A percentile compares a stretch with the other conserved stretches of the same genome.
Conservation (phyloP, 352 stramenopile genomes). For the Globisporangium acanthophoron region DNA sequence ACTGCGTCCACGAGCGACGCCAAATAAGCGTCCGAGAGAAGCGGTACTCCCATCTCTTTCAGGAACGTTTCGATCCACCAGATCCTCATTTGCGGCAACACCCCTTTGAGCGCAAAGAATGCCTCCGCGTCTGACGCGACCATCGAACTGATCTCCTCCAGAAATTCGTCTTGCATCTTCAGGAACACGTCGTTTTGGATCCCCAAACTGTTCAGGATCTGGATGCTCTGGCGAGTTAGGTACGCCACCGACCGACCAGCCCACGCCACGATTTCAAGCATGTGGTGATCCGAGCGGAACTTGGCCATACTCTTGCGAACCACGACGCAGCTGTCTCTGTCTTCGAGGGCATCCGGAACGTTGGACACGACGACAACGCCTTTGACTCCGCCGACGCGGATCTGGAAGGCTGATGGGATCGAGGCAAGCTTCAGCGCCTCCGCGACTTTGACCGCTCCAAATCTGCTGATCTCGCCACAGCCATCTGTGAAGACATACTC, state of each 20-base stretch:
- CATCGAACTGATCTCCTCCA: conserved; percentile 44
- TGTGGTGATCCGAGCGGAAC: conserved; percentile 51
- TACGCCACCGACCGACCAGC: conserved; percentile 52
- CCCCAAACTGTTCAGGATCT: conserved; percentile 57
- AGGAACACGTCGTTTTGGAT: conserved; percentile 60
- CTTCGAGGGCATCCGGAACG: conserved; percentile 9
- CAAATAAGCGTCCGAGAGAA: conserved; percentile 42
- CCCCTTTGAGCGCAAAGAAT: conserved; percentile 44
- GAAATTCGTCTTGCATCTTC: conserved; percentile 63
- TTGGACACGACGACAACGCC: conserved; percentile 68
- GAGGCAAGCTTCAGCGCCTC: conserved; percentile 26
- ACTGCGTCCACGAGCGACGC: conserved; percentile 48
- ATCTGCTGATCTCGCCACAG: conserved; percentile 51
- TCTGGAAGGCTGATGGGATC: conserved; percentile 66
- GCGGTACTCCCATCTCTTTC: conserved; percentile 29
- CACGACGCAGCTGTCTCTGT: conserved; percentile 21
- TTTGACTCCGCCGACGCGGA: conserved; percentile 68
- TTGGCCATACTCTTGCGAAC: conserved; percentile 73
- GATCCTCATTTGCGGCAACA: conserved; percentile 25
- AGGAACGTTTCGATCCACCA: conserved; percentile 35
- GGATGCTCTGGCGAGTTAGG: conserved; percentile 71
- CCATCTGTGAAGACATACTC: conserved; percentile 65
- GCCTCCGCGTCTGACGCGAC: conserved; percentile 44
- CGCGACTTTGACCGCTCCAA: conserved; percentile 33
- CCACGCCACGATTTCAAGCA: conserved; percentile 62